phyloP scores from a whole-genome alignment of 768 basidiomycete species.

The Leccinum obscurum region DNA sequence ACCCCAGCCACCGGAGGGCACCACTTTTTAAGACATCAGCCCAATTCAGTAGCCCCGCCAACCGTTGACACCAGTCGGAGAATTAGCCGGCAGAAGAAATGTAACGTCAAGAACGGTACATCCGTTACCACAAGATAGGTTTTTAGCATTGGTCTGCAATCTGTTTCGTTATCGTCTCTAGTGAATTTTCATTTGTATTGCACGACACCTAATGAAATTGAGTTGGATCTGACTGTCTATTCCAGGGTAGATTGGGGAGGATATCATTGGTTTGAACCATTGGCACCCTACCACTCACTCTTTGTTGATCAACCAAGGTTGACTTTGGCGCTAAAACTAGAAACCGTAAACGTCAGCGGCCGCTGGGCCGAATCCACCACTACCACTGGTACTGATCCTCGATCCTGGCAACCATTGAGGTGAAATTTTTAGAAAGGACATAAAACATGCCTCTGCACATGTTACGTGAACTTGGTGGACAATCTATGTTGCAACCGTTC shows the following conservation, averaged over 20 bases:
- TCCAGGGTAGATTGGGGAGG: not conserved
- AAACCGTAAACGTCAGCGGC: not conserved
- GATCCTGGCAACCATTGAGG: not conserved
- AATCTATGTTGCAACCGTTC: not conserved
- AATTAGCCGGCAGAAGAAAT: constrained; percentile 15
- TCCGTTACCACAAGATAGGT: constrained; percentile 17
- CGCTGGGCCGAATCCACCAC: not conserved
- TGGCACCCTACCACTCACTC: not conserved
- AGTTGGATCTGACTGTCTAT: not conserved
- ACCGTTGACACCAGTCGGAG: constrained; percentile 5
- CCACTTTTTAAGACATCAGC: constrained; percentile 47
- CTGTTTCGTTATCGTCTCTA: constrained; percentile 15
- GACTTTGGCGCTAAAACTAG: not conserved
- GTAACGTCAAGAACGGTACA: constrained; percentile 11
- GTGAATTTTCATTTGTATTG: constrained; percentile 17
- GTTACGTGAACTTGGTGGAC: not conserved
- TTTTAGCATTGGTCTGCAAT: constrained; percentile 25
- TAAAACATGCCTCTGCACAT: not conserved
- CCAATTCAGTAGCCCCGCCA: not conserved
- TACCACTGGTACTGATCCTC: not conserved
- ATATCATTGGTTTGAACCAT: not conserved
- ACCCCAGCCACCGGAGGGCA: constrained; percentile 92
- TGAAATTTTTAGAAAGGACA: not conserved
- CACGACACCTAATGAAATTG: constrained; percentile 3
- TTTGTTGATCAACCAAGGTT: not conserved